A percentile compares a stretch with the other conserved stretches of the same genome.
Evolutionary conservation across 75 land plant species (phyloP).

Genomic region (Larix kaempferi): DNA sequence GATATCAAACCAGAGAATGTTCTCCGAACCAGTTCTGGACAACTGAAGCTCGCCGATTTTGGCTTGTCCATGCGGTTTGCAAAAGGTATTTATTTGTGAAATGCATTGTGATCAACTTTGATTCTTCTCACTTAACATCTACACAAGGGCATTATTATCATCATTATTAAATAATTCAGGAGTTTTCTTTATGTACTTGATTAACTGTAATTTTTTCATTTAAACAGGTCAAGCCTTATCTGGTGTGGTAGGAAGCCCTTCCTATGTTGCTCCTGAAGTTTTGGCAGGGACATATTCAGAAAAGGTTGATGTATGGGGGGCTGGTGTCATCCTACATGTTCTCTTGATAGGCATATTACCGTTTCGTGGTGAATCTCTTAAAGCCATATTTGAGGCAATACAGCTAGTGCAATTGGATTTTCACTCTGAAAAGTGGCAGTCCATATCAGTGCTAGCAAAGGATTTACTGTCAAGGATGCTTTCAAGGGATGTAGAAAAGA

Average conservation of each 20-base stretch:
- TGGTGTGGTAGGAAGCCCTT: constrained; percentile 77
- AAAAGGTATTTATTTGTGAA: constrained; percentile 33
- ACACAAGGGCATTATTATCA: background rate
- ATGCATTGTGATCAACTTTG: background rate
- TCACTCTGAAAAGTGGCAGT: constrained; percentile 46
- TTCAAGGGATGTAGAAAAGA: constrained; percentile 44
- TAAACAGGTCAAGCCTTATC: constrained; percentile 51
- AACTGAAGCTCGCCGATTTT: constrained; percentile 79
- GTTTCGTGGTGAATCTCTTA: constrained; percentile 50
- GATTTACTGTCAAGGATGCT: constrained; percentile 58
- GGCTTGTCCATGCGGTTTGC: constrained; percentile 61
- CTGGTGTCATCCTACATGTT: constrained; percentile 69
- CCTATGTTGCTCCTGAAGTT: constrained; percentile 83
- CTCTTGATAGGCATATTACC: constrained; percentile 58
- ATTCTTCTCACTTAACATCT: background rate
- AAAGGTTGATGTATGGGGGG: constrained; percentile 80
- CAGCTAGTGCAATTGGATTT: constrained; percentile 54
- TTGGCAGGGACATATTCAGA: constrained; percentile 55
- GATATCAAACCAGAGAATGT: constrained; percentile 86
- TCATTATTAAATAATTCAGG: background rate
- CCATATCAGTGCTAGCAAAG: constrained; percentile 49
- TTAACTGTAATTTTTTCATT: background rate
- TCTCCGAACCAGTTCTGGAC: constrained; percentile 42
- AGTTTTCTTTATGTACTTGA: background rate
- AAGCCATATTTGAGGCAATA: constrained; percentile 67